These are phyloP conservation scores for Naegleria gruberi DNA, from an alignment of 208 protist genomes.

Conservation along the genomic window DNA sequence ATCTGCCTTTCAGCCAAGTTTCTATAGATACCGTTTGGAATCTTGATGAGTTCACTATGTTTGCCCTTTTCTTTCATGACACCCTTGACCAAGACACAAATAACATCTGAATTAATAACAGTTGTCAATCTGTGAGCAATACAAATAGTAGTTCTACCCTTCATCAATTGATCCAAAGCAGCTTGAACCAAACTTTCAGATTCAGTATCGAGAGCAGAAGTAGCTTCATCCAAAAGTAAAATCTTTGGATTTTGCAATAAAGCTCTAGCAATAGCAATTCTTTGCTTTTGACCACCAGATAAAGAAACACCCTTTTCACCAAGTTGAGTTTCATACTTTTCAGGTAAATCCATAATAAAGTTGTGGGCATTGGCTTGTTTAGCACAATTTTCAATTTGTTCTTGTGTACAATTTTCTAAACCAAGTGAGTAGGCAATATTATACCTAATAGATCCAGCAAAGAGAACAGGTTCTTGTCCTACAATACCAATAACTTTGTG, in stretches of 20 bases:
- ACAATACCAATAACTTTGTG: background rate
- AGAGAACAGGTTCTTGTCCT: background rate
- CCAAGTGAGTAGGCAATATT: background rate
- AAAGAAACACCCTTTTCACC: constrained; percentile 70
- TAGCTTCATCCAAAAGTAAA: constrained; percentile 62
- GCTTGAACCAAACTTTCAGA: constrained; percentile 52
- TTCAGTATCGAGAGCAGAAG: constrained; percentile 53
- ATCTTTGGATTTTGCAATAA: constrained; percentile 35
- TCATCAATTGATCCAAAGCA: constrained; percentile 39
- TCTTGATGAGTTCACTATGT: constrained; percentile 21
- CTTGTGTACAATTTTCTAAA: background rate
- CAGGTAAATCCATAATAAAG: constrained; percentile 67
- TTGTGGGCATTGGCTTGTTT: constrained; percentile 72
- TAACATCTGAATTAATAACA: constrained; percentile 39
- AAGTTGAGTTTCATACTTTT: constrained; percentile 76
- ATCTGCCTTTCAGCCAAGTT: background rate
- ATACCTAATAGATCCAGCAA: background rate
- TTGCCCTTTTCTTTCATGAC: constrained; percentile 56
- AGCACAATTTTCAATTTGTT: background rate
- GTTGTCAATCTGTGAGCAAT: constrained; percentile 72
- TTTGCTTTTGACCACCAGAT: too few relatives aligned
- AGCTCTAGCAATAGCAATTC: constrained; percentile 66
- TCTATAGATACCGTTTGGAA: background rate
- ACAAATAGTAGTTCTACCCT: constrained; percentile 54
- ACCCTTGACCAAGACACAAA: constrained; percentile 69